phyloP scores from a whole-genome alignment of 2,329 filamentous ascomycete species.

The Alternaria gaisen region DNA sequence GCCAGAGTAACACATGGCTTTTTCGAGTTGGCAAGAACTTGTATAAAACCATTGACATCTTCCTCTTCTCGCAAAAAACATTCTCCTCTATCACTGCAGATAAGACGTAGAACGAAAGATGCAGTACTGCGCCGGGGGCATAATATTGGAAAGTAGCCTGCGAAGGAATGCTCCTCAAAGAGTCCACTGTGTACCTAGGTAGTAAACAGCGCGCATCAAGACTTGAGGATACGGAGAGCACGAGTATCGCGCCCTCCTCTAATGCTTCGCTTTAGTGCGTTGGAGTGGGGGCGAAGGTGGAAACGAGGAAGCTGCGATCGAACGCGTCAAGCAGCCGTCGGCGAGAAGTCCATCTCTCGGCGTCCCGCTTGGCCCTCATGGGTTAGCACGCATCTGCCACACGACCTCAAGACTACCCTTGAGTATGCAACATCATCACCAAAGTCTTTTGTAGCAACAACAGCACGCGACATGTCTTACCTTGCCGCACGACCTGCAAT shows the following conservation, averaged over 20 bases:
- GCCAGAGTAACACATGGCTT: not conserved
- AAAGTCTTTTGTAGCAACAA: not conserved
- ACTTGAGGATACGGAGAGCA: not conserved
- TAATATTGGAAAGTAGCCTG: not conserved
- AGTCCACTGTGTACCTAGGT: not conserved
- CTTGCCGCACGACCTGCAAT: not conserved
- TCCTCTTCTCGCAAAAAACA: not conserved
- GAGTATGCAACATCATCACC: not conserved
- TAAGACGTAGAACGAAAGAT: not conserved
- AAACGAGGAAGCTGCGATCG: not conserved
- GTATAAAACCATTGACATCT: not conserved
- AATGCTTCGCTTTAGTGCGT: not conserved
- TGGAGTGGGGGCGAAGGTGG: not conserved
- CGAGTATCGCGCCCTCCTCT: not conserved
- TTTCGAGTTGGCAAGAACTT: not conserved
- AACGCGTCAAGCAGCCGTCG: not conserved
- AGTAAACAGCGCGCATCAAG: not conserved
- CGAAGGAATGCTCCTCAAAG: not conserved
- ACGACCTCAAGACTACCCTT: not conserved
- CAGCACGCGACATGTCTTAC: not conserved
- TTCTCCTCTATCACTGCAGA: not conserved
- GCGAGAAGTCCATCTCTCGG: not conserved
- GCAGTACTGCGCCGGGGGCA: not conserved
- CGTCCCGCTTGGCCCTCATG: conserved; percentile 1
- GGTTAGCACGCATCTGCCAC: conserved; percentile 2